Conservation (phyloP, 2,329 filamentous ascomycete genomes). For the Exophiala sideris region DNA sequence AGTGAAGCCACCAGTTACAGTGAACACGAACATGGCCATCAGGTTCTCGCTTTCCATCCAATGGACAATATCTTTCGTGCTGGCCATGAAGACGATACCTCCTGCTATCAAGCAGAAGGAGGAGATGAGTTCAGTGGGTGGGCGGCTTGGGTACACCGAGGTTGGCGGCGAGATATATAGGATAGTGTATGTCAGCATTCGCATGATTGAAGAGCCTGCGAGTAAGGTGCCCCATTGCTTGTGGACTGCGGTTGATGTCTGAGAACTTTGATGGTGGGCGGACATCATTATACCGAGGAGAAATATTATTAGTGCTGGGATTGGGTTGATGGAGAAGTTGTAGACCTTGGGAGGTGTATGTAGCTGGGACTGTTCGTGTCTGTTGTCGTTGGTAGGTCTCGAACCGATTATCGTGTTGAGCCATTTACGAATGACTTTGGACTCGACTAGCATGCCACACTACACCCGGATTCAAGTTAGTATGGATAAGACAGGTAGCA, state of each 20-base stretch:
- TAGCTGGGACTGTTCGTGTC: no score
- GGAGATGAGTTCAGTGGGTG: constrained; percentile 80
- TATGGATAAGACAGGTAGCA: not conserved
- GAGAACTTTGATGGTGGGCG: constrained; percentile 77
- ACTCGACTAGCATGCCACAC: constrained; percentile 84
- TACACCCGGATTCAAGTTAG: constrained; percentile 31
- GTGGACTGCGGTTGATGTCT: constrained; percentile 87
- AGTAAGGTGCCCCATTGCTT: constrained; percentile 89
- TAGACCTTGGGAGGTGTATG: constrained; percentile 65
- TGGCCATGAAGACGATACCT: constrained; percentile 88
- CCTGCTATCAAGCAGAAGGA: constrained; percentile 84
- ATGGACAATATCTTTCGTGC: constrained; percentile 70
- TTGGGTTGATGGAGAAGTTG: constrained; percentile 75
- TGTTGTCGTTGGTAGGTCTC: constrained; percentile 11
- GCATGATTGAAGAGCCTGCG: constrained; percentile 73
- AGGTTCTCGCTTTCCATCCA: constrained; percentile 74
- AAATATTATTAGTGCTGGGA: constrained; percentile 81
- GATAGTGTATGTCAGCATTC: constrained; percentile 74
- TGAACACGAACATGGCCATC: constrained; percentile 92
- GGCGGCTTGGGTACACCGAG: constrained; percentile 75
- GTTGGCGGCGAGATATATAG: constrained; percentile 76
- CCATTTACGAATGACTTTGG: constrained; percentile 60
- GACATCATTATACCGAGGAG: constrained; percentile 93
- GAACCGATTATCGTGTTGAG: constrained; percentile 4
- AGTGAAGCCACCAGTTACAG: constrained; percentile 78